Evolutionary conservation across 345 rosid genomes (phyloP), one percentile per base, ranked within the genome.

Genomic region (Acer yangbiense): DNA sequence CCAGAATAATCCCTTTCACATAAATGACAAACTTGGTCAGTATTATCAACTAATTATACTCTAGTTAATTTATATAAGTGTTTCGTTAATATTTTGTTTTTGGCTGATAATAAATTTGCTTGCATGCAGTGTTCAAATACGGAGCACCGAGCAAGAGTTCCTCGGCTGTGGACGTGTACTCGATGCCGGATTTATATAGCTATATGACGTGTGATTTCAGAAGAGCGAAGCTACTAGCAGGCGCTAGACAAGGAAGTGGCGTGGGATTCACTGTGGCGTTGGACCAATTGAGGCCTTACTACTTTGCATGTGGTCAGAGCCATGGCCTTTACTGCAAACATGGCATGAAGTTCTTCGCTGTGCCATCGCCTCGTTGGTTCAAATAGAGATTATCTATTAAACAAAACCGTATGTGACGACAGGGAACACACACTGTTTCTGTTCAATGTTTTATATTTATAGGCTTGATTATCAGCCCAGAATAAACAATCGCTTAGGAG

Each of bases 161-260:
- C 39, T 17, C 73, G 16, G 60, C 73, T 12, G 76, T 74, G 41
- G 72, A 70, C 12, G 74, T 83, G 29, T 77, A 77, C 79, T 29
- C 71, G 77, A 65, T 80, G 65, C 81, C 86, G 16, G 65, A 74
- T 55, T 54, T 77, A 10, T 58, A 48, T 16, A 80, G 81, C 32
- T 83, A 64, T 69, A 9, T 79, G 43, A 77, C 18, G n/a, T 77
- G 86, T 50, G 79, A 80, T 62, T 83, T 80, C 77, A 77, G 43
- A 18, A 58, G 68, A 9, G 79, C 83, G 3, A 69, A 60, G 67
- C 72, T 73, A 60, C 66, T 83, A 9, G 86, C 79, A 32, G 43
- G 61, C 62, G 20, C 75, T 1, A 55, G 46, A 3, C 70, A 80
- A 25, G 86, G 86, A 1, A 61, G 64, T 0, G 79, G 83, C 0